phyloP scores from a whole-genome alignment of 306 rosid genomes.

The Vigna nakashimae region DNA sequence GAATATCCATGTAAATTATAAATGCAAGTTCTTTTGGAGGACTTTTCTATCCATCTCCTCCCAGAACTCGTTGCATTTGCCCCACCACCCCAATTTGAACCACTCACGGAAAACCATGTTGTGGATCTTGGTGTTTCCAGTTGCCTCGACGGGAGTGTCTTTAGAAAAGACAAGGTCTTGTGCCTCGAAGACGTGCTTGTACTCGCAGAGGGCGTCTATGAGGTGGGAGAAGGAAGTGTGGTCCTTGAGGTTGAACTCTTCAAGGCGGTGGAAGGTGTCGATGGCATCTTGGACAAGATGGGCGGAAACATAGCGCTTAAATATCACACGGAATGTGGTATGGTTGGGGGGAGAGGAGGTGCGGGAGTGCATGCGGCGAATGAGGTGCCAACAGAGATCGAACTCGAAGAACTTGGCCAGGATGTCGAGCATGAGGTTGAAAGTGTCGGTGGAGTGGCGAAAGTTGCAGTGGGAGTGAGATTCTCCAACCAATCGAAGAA shows the following conservation, averaged over 20 bases:
- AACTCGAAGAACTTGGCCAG: conserved; percentile 87
- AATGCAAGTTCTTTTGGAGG: conserved; percentile 64
- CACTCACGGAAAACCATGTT: conserved; percentile 89
- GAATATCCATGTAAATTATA: conserved; percentile 85
- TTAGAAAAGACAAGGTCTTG: conserved; percentile 69
- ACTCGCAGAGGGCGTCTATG: conserved; percentile 81
- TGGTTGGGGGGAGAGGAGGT: conserved; percentile 70
- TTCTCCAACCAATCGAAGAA: conserved; percentile 80
- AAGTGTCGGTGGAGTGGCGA: conserved; percentile 73
- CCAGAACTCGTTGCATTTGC: conserved; percentile 89
- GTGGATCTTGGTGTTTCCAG: conserved; percentile 59
- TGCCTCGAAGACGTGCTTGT: conserved; percentile 82
- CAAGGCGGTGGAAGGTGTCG: conserved; percentile 55
- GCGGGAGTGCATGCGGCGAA: conserved; percentile 62
- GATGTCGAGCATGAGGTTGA: conserved; percentile 72
- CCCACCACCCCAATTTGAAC: conserved; percentile 86
- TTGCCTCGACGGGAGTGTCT: conserved; percentile 29
- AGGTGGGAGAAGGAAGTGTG: conserved; percentile 69
- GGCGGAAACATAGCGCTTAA: conserved; percentile 78
- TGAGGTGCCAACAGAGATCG: conserved; percentile 65
- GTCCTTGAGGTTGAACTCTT: conserved; percentile 71
- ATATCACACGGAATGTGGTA: conserved; percentile 75
- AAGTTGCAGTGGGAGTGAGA: conserved; percentile 47
- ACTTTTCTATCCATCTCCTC: conserved; percentile 85
- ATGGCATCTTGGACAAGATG: conserved; percentile 74